Evolutionary conservation across 345 rosid genomes (phyloP).

Genomic region (Rhodamnia rubescens): DNA sequence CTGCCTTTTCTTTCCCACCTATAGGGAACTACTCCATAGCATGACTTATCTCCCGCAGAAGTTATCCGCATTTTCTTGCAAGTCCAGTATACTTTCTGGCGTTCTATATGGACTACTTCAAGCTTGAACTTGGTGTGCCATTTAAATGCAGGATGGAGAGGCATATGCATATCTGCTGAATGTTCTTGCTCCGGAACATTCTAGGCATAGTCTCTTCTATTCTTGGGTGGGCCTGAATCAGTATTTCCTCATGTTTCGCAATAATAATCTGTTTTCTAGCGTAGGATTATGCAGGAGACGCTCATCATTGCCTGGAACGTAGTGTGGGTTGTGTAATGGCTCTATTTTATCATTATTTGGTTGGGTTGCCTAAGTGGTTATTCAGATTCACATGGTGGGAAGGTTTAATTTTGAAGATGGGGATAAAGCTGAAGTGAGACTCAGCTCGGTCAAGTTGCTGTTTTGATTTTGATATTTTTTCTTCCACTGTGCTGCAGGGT

Average conservation of each 20-base stretch:
- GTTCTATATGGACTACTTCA: not conserved
- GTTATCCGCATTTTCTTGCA: no score
- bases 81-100: no score
- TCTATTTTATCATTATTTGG: not conserved
- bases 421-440: not conserved
- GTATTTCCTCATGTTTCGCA: not conserved
- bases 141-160: slow-evolving; percentile 53
- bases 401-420: not conserved
- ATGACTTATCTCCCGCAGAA: no score
- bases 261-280: not conserved
- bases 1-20: no score
- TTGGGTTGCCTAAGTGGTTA: not conserved
- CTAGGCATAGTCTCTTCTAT: not conserved
- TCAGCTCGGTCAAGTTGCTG: not conserved
- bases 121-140: not conserved
- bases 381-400: not conserved
- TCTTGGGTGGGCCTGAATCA: not conserved
- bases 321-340: not conserved
- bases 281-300: not conserved
- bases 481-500: slow-evolving; percentile 29
- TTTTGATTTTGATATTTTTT: not conserved
- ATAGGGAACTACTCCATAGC: no score
- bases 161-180: slow-evolving; percentile 82
- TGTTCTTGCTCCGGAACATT: slow-evolving; percentile 66
- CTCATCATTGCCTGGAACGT: not conserved